phyloP scores from a whole-genome alignment of 108 stramenopile genomes.

The Fistulifera solaris region DNA sequence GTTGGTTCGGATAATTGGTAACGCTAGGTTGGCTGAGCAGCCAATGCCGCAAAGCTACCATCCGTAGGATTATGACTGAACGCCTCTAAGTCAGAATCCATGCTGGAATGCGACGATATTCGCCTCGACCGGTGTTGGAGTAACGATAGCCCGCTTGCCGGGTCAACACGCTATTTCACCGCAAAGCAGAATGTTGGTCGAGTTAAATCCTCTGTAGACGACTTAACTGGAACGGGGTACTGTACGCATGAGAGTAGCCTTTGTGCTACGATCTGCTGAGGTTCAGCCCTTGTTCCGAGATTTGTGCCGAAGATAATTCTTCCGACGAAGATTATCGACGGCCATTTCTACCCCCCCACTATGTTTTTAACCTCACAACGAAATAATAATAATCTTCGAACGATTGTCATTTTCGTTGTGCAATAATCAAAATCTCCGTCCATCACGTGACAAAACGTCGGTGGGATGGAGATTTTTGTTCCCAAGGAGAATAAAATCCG shows the following conservation, averaged over 20 bases:
- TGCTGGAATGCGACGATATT: conserved; percentile 83
- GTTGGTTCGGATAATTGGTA: no score
- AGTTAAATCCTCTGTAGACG: conserved; percentile 94
- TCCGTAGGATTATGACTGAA: conserved; percentile 92
- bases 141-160: conserved; percentile 46
- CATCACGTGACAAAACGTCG: no score
- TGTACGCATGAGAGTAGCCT: conserved; percentile 94
- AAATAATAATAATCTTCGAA: no score
- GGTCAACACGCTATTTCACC: conserved; percentile 57
- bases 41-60: conserved; percentile 91
- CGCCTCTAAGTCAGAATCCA: conserved; percentile 95
- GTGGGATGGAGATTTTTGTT: no score
- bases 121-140: conserved; percentile 69
- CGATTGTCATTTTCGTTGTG: no score
- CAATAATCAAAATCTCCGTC: no score
- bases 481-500: no score
- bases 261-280: conserved; percentile 96
- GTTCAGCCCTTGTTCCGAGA: conserved; percentile 88
- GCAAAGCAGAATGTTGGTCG: conserved; percentile 79
- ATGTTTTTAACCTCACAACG: no score
- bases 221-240: conserved; percentile 89
- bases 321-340: no score
- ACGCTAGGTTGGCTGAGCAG: conserved; percentile 86
- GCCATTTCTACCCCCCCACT: no score
- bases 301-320: no score